Percentiles rank a stretch among this genome's conserved stretches.
Conservation (phyloP, 306 rosid genomes). For the Cicer bijugum region DNA sequence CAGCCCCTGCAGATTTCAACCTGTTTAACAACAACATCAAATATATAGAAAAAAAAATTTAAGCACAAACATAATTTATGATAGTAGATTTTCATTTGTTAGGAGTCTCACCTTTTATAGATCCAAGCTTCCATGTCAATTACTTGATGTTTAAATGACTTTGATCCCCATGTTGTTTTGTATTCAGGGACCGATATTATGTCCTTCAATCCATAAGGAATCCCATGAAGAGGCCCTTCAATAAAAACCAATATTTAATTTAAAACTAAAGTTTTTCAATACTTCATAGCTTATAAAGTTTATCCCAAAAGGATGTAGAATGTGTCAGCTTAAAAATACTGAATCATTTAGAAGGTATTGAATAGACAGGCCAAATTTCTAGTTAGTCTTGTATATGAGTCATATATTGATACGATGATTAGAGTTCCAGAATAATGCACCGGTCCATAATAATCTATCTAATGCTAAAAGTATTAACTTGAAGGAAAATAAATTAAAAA, state of each 20-base stretch:
- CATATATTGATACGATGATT: slow-evolving; percentile 3
- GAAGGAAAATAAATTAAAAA: background rate
- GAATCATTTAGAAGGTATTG: background rate
- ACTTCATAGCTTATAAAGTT: slow-evolving; percentile 16
- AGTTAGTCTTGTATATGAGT: slow-evolving; percentile 12
- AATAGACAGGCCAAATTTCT: background rate
- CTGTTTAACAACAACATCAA: slow-evolving; percentile 45
- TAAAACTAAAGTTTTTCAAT: background rate
- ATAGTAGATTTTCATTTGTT: slow-evolving; percentile 24
- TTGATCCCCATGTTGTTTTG: slow-evolving; percentile 84
- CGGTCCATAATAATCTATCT: slow-evolving; percentile 26
- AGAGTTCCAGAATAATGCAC: background rate
- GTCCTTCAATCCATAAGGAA: slow-evolving; percentile 90
- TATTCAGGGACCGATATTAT: slow-evolving; percentile 75
- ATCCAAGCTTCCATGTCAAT: slow-evolving; percentile 75
- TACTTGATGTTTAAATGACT: slow-evolving; percentile 69
- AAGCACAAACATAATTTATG: slow-evolving; percentile 27
- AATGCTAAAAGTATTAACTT: background rate
- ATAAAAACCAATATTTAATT: slow-evolving; percentile 25
- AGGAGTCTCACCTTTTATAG: slow-evolving; percentile 60
- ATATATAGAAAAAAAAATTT: slow-evolving; percentile 9
- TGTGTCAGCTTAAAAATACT: slow-evolving; percentile 5
- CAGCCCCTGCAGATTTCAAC: slow-evolving; percentile 67
- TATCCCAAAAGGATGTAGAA: slow-evolving; percentile 18
- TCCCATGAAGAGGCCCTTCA: slow-evolving; percentile 81